phyloP scores from a whole-genome alignment of 1,284 basidiomycete species.

The Taiwanofungus camphoratus region DNA sequence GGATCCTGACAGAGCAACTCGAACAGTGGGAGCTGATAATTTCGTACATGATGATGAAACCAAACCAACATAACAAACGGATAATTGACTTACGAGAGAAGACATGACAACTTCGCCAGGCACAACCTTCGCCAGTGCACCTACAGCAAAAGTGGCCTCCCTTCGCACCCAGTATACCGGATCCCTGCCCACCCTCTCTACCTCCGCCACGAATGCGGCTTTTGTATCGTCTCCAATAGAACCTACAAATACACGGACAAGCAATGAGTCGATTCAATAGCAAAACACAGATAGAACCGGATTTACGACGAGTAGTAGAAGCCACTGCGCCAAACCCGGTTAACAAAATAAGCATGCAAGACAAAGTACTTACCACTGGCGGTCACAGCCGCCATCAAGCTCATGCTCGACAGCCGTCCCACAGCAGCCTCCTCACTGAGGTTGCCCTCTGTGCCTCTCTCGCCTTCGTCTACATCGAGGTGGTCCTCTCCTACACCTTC shows the following conservation, averaged over 20 bases:
- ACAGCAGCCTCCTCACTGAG: conserved; percentile 71
- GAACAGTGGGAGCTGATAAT: conserved; percentile 73
- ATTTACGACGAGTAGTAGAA: too few species aligned
- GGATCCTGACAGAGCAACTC: conserved; percentile 66
- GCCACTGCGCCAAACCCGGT: conserved; percentile 6
- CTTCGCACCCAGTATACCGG: conserved; percentile 80
- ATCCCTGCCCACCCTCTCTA: conserved; percentile 76
- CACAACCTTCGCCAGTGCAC: conserved; percentile 82
- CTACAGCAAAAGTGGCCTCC: conserved; percentile 87
- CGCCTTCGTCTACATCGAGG: conserved; percentile 20
- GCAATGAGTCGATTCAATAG: background rate
- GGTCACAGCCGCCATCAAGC: conserved; percentile 82
- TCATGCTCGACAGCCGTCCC: conserved; percentile 89
- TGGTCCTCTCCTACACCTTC: conserved; percentile 9
- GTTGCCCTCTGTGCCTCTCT: too few species aligned
- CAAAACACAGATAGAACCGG: conserved; percentile 4
- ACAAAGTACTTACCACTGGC: conserved; percentile 53
- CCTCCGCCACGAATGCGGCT: conserved; percentile 72
- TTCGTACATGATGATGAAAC: conserved; percentile 1
- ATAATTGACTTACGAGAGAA: conserved; percentile 49
- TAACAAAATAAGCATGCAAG: conserved; percentile 6
- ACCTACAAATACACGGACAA: conserved; percentile 34
- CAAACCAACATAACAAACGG: conserved; percentile 5
- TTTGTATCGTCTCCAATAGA: conserved; percentile 58
- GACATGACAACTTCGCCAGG: conserved; percentile 62